Conservation (phyloP, 2,329 filamentous ascomycete species). For the Alternaria solani region DNA sequence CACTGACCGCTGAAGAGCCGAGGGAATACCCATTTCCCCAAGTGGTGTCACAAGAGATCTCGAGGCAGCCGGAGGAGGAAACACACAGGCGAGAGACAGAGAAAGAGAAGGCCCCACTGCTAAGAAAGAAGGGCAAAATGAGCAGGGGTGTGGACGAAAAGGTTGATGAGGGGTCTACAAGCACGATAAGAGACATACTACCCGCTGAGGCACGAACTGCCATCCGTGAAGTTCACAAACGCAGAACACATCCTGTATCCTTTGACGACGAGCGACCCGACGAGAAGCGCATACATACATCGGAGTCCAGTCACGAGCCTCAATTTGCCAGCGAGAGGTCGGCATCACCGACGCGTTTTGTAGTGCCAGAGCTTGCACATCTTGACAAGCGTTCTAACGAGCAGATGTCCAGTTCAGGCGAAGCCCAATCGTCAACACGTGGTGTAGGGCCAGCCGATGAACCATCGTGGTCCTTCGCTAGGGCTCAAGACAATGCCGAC, state of each 20-base stretch:
- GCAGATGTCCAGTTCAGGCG: conserved; percentile 1
- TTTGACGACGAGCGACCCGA: conserved; percentile 43
- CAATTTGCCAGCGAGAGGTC: conserved; percentile 15
- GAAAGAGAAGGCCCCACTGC: conserved; percentile 44
- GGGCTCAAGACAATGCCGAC: conserved; percentile 57
- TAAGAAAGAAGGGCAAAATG: conserved; percentile 55
- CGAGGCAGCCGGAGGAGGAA: conserved; percentile 1
- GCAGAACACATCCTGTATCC: conserved; percentile 45
- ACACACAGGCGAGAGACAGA: conserved; percentile 17
- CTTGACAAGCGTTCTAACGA: neutral
- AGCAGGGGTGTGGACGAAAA: conserved; percentile 45
- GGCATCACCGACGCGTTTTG: conserved; percentile 4
- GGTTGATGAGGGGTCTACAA: conserved; percentile 26
- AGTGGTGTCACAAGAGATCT: conserved; percentile 15
- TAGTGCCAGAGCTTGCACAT: conserved; percentile 6
- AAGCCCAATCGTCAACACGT: conserved; percentile 13
- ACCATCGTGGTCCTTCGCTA: conserved; percentile 49
- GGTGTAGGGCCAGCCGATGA: conserved; percentile 25
- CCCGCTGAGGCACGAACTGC: conserved; percentile 15
- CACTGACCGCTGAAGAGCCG: conserved; percentile 19
- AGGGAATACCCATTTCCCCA: conserved; percentile 42
- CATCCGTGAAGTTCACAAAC: conserved; percentile 39
- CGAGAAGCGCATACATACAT: conserved; percentile 46
- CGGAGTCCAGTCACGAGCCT: conserved; percentile 20
- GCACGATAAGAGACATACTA: conserved; percentile 10